A percentile compares a stretch with the other conserved stretches of the same genome.
These are phyloP conservation scores for Venturia effusa DNA, from an alignment of 2,329 filamentous ascomycete species.

Conservation along the genomic window DNA sequence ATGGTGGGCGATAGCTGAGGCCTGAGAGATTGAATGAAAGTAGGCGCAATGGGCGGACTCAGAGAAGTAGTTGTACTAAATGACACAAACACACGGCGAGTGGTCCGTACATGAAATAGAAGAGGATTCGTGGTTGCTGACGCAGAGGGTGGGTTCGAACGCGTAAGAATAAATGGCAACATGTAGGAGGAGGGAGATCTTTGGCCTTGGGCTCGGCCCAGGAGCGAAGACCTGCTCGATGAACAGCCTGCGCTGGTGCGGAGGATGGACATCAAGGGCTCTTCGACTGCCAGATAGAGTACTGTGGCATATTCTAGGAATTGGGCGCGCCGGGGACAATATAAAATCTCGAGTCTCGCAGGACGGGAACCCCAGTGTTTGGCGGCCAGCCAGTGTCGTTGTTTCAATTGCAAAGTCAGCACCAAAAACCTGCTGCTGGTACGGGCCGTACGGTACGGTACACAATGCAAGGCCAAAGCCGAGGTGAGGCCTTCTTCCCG, in stretches of 20 bases:
- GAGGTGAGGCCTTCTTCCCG: not conserved
- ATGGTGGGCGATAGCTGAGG: not conserved
- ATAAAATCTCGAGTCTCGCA: not conserved
- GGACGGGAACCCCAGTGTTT: not conserved
- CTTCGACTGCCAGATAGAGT: not conserved
- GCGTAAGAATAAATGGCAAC: not conserved
- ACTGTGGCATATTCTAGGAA: not conserved
- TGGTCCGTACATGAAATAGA: not conserved
- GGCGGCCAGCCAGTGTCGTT: not conserved
- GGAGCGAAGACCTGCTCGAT: not conserved
- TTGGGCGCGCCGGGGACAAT: not conserved
- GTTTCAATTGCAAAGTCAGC: not conserved
- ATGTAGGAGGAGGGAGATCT: not conserved
- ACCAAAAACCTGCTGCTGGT: no score
- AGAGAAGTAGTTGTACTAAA: not conserved
- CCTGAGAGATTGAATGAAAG: not conserved
- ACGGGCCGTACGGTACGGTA: no score
- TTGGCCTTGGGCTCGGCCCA: not conserved
- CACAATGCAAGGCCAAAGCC: not conserved
- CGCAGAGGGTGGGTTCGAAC: not conserved
- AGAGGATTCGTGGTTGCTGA: not conserved
- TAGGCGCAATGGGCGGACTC: not conserved
- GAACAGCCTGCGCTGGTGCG: not conserved
- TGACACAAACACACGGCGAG: not conserved
- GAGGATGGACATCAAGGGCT: slow-evolving; percentile 4